phyloP scores from a whole-genome alignment of 2,329 filamentous ascomycete genomes.

The Zymoseptoria passerinii region DNA sequence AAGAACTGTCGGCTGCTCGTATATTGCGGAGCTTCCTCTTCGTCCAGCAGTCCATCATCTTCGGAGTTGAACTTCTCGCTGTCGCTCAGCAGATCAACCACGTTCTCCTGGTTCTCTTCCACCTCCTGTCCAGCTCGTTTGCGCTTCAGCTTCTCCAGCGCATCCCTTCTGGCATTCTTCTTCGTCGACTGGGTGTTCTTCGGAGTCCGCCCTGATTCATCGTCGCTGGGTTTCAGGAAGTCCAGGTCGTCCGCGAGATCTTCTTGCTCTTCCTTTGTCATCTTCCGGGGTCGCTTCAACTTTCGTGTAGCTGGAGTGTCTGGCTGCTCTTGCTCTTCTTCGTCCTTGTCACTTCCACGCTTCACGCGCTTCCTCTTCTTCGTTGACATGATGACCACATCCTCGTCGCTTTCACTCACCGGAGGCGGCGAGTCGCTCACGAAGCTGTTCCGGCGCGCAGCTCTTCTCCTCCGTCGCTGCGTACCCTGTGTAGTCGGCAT shows the following conservation, averaged over 20 bases:
- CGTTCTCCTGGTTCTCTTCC: conserved; percentile 13
- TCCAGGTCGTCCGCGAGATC: conserved; percentile 41
- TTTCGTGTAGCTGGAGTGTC: conserved; percentile 20
- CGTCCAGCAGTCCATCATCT: conserved; percentile 28
- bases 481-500: conserved; percentile 25
- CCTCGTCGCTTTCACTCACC: conserved; percentile 24
- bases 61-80: conserved; percentile 24
- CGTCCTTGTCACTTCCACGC: conserved; percentile 13
- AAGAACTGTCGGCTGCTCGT: conserved; percentile 36
- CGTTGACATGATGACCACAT: conserved; percentile 19
- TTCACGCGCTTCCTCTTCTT: conserved; percentile 11
- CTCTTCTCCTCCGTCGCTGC: conserved; percentile 14
- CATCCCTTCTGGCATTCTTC: conserved; percentile 33
- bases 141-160: conserved; percentile 38
- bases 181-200: conserved; percentile 23
- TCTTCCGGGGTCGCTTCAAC: conserved; percentile 14
- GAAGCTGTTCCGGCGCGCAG: conserved; percentile 17
- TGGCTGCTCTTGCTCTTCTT: conserved; percentile 18
- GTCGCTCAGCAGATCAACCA: conserved; percentile 20
- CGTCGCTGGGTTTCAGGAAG: conserved; percentile 32
- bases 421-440: conserved; percentile 16
- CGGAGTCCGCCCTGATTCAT: conserved; percentile 18
- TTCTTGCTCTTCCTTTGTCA: conserved; percentile 30
- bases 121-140: conserved; percentile 29
- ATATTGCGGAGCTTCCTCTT: conserved; percentile 4